Evolutionary conservation across 2,329 filamentous ascomycete species (phyloP).

Genomic region (Exserohilum rostratum): DNA sequence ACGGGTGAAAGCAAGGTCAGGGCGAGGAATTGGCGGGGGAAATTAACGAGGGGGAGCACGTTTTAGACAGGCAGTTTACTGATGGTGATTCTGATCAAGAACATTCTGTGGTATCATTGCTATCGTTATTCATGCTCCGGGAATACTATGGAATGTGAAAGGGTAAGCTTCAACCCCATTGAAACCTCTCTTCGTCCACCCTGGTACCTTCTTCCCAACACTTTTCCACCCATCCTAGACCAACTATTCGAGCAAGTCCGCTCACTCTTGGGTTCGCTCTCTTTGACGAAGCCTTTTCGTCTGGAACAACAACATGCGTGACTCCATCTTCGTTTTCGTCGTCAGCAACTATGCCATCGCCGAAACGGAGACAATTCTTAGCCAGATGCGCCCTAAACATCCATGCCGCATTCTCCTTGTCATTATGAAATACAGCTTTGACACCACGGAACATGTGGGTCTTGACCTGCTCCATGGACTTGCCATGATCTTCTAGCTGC

Average conservation of each 20-base stretch:
- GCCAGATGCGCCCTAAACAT: slow-evolving; percentile 52
- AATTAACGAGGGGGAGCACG: slow-evolving; percentile 35
- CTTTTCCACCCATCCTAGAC: slow-evolving; percentile 73
- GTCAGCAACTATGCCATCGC: slow-evolving; percentile 65
- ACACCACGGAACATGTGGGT: slow-evolving; percentile 41
- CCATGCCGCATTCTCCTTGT: slow-evolving; percentile 12
- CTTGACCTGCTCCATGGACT: slow-evolving; percentile 31
- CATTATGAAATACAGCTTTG: slow-evolving; percentile 25
- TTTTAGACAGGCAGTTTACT: slow-evolving; percentile 27
- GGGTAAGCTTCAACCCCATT: slow-evolving; percentile 35
- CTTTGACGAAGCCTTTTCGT: slow-evolving; percentile 54
- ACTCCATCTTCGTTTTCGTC: slow-evolving; percentile 59
- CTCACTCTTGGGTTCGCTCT: slow-evolving; percentile 45
- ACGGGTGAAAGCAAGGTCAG: slow-evolving; percentile 7
- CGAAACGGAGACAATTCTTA: slow-evolving; percentile 69
- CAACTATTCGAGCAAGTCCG: slow-evolving; percentile 72
- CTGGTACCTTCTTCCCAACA: slow-evolving; percentile 81
- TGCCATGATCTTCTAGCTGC: slow-evolving; percentile 37
- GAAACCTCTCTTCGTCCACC: slow-evolving; percentile 68
- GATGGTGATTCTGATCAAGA: not conserved
- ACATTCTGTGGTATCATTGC: not conserved
- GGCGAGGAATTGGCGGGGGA: slow-evolving; percentile 26
- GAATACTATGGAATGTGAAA: not conserved
- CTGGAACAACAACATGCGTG: slow-evolving; percentile 73
- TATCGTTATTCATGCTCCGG: not conserved